Percentiles rank a stretch among this genome's conserved stretches.
phyloP scores from a whole-genome alignment of 2,329 filamentous ascomycete species.

The Botrytis medusae region DNA sequence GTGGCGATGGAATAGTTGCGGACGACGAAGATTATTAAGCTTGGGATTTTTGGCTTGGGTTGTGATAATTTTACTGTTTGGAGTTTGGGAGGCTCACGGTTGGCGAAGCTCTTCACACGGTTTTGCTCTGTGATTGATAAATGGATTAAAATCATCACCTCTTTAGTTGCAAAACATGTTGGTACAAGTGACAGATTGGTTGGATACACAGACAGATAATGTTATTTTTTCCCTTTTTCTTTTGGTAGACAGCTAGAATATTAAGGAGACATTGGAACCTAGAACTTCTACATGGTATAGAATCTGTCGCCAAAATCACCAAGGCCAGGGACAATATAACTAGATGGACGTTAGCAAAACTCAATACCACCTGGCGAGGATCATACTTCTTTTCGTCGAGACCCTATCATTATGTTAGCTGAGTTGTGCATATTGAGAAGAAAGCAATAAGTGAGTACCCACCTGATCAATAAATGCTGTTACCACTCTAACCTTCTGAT shows the following conservation, averaged over 20 bases:
- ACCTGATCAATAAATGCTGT: constrained; percentile 92
- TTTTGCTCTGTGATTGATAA: neutral
- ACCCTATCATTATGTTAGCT: constrained; percentile 52
- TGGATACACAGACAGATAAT: neutral
- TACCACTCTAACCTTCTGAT: constrained; percentile 85
- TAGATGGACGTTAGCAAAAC: constrained; percentile 43
- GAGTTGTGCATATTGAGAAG: constrained; percentile 1
- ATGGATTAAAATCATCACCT: neutral
- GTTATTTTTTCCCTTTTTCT: neutral
- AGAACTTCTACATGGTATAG: constrained; percentile 71
- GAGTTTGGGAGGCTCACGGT: constrained; percentile 16
- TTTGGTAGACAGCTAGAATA: constrained; percentile 7
- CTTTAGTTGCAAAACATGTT: constrained; percentile 6
- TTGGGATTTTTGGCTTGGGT: neutral
- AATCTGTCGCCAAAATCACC: constrained; percentile 96
- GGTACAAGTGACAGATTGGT: neutral
- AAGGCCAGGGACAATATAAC: constrained; percentile 91
- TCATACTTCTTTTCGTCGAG: constrained; percentile 94
- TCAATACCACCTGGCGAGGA: constrained; percentile 16
- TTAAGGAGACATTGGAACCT: neutral
- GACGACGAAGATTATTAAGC: constrained; percentile 57
- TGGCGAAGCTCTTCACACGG: neutral
- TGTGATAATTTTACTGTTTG: constrained; percentile 3
- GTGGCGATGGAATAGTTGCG: constrained; percentile 52
- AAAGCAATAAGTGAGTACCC: constrained; percentile 31